Evolutionary conservation across 768 basidiomycete genomes (phyloP).

Genomic region (Tephrocybe sp.): DNA sequence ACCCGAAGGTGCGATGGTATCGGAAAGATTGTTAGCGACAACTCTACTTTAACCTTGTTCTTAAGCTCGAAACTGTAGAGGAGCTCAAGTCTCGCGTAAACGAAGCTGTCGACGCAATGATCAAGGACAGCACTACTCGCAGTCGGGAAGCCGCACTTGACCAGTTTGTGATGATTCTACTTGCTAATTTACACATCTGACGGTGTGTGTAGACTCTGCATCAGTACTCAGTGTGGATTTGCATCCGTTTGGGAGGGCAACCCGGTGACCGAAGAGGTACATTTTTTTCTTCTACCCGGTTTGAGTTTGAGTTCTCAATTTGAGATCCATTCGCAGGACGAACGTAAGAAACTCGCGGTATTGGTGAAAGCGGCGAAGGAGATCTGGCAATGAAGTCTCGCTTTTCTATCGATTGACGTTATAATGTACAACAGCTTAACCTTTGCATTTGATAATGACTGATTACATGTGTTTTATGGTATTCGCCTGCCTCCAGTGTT

Average conservation of each 20-base stretch:
- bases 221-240: conserved; percentile 66
- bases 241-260: conserved; percentile 59
- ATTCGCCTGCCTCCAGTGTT: no score
- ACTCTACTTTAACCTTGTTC: neutral
- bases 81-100: conserved; percentile 47
- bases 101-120: conserved; percentile 50
- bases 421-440: no score
- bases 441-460: no score
- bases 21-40: neutral
- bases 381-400: conserved; percentile 40
- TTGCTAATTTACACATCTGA: conserved; percentile 1
- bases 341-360: conserved; percentile 44
- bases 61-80: conserved; percentile 47
- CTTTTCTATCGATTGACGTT: no score
- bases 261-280: conserved; percentile 46
- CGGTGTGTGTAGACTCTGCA: conserved; percentile 38
- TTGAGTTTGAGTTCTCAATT: conserved; percentile 1
- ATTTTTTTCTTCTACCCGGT: neutral
- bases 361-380: conserved; percentile 43
- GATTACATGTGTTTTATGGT: no score
- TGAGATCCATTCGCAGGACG: conserved; percentile 32
- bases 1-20: conserved; percentile 31
- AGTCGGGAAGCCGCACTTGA: conserved; percentile 49
- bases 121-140: conserved; percentile 38
- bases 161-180: conserved; percentile 34